Conservation (phyloP, 495 filamentous ascomycete species). For the Aspergillus sclerotiicarbonarius region DNA sequence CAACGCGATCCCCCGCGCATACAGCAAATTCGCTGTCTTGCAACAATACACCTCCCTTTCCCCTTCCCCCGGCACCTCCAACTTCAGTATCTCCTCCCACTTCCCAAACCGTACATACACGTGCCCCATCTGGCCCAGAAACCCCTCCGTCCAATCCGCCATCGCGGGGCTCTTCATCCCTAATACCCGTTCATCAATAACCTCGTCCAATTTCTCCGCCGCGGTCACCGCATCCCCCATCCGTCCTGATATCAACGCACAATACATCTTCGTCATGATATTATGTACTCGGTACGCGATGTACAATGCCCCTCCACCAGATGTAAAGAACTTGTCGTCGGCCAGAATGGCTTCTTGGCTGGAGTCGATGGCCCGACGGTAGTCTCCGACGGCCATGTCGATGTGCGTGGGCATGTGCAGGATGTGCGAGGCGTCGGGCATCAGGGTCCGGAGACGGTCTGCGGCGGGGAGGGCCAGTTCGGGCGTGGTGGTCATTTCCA, state of each 20-base stretch:
- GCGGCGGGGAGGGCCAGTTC: slow-evolving; percentile 54
- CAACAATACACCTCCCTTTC: slow-evolving; percentile 53
- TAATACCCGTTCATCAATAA: slow-evolving; percentile 54
- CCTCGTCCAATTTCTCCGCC: slow-evolving; percentile 44
- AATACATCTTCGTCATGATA: slow-evolving; percentile 61
- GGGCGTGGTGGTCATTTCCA: slow-evolving; percentile 63
- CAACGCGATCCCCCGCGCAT: slow-evolving; percentile 56
- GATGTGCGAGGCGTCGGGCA: slow-evolving; percentile 61
- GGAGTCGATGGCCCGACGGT: slow-evolving; percentile 51
- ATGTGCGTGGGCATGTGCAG: slow-evolving; percentile 67
- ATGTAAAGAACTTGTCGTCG: slow-evolving; percentile 54
- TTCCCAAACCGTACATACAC: slow-evolving; percentile 62
- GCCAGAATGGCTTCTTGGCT: slow-evolving; percentile 54
- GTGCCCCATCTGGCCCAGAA: slow-evolving; percentile 56
- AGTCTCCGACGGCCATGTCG: slow-evolving; percentile 63
- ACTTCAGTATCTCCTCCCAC: slow-evolving; percentile 53
- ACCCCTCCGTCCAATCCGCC: slow-evolving; percentile 66
- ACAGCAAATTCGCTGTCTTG: slow-evolving; percentile 56
- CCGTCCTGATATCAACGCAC: slow-evolving; percentile 62
- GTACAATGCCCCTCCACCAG: slow-evolving; percentile 49
- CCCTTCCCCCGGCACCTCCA: slow-evolving; percentile 34
- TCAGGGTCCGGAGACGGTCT: slow-evolving; percentile 55
- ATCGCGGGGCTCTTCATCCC: slow-evolving; percentile 59
- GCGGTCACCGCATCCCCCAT: slow-evolving; percentile 51
- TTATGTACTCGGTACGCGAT: slow-evolving; percentile 61